A percentile compares a stretch with the other conserved stretches of the same genome.
Evolutionary conservation across 306 rosid species (phyloP).

Genomic region (Casuarina equisetifolia): DNA sequence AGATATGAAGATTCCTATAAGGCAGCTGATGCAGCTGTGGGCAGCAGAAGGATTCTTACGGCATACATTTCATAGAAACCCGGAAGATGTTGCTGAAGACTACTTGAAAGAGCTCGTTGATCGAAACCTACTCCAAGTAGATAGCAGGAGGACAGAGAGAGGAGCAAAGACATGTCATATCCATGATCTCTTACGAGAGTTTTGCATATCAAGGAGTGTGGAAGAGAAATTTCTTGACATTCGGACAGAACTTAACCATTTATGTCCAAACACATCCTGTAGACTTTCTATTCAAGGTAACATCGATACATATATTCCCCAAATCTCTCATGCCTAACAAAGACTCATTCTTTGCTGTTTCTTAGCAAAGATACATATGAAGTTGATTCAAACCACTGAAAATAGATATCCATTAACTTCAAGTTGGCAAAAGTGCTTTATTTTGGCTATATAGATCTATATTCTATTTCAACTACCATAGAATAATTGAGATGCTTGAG

Average conservation of each 20-base stretch:
- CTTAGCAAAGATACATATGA: background rate
- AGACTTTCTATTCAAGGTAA: background rate
- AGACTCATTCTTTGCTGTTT: background rate
- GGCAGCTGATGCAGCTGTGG: background rate
- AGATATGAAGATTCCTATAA: background rate
- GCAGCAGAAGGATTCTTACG: background rate
- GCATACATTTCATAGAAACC: rapidly evolving
- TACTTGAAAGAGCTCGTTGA: background rate
- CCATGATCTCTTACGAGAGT: background rate
- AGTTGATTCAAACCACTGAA: background rate
- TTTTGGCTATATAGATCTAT: background rate
- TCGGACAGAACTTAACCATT: background rate
- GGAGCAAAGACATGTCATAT: background rate
- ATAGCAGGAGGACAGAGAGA: background rate
- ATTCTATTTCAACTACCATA: background rate
- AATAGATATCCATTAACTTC: background rate
- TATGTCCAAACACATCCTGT: background rate
- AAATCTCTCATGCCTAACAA: too few species aligned
- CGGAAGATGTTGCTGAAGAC: background rate
- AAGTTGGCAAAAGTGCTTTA: background rate
- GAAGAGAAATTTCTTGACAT: background rate
- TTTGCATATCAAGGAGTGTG: background rate
- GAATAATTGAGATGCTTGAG: background rate
- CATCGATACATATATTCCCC: background rate
- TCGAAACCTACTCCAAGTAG: background rate